phyloP scores from a whole-genome alignment of 2,329 filamentous ascomycete genomes.

The Laburnicola sp. region DNA sequence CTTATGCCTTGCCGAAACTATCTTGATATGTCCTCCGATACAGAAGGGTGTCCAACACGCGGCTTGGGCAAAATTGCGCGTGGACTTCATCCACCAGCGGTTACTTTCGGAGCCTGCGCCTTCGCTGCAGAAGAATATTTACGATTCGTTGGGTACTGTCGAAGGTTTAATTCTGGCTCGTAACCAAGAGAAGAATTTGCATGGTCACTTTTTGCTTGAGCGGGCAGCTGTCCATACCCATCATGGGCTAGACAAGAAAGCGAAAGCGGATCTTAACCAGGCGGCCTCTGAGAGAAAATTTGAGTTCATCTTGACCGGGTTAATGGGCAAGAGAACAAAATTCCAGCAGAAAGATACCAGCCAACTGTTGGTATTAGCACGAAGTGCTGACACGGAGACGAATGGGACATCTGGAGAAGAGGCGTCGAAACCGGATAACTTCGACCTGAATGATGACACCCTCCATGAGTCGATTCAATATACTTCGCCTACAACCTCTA shows the following conservation, averaged over 20 bases:
- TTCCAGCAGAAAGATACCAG: constrained; percentile 80
- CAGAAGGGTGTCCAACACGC: constrained; percentile 51
- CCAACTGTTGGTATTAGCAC: constrained; percentile 88
- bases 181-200: constrained; percentile 30
- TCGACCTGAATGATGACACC: constrained; percentile 89
- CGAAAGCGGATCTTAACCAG: constrained; percentile 68
- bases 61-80: constrained; percentile 68
- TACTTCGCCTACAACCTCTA: constrained; percentile 56
- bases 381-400: constrained; percentile 57
- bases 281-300: constrained; percentile 72
- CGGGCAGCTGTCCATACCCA: constrained; percentile 81
- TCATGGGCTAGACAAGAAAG: constrained; percentile 77
- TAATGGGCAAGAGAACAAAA: constrained; percentile 80
- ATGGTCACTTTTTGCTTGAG: constrained; percentile 75
- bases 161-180: constrained; percentile 47
- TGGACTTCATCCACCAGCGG: constrained; percentile 73
- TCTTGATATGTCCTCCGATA: constrained; percentile 55
- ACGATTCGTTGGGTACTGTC: constrained; percentile 61
- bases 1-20: constrained; percentile 72
- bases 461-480: constrained; percentile 87
- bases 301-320: constrained; percentile 79
- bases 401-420: constrained; percentile 18
- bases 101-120: constrained; percentile 65
- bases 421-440: constrained; percentile 62
- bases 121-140: constrained; percentile 63